Evolutionary conservation across 768 basidiomycete genomes (phyloP), one percentile per base, ranked within the genome.

Genomic region (Hypholoma fasciculare): DNA sequence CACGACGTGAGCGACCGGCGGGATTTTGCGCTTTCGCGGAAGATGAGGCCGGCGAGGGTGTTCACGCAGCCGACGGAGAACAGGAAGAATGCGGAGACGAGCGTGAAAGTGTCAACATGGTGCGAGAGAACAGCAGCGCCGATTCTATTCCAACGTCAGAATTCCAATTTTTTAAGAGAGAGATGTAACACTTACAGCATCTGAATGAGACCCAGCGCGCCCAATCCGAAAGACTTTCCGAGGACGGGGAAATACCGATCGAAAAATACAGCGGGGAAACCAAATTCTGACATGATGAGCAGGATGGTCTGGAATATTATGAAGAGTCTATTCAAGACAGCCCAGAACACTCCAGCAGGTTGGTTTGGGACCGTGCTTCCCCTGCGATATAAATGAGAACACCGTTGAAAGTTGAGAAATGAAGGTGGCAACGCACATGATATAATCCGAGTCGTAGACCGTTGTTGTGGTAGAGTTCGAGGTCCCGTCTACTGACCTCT

Each of bases 21-120:
- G 17, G 72, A 59, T 63, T 86, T 88, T 57, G 83, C 85, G 1
- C 76, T 78, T 63, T 81, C 78, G 55, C 86, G 84, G 80, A 86
- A 90, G 69, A 89, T 81, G 63, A 92, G 81, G 42, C 89, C 89
- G 60, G 87, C 78, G 58, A 94, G 71, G 63, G 94, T 86, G 76
- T 96, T 94, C 55, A 96, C 73, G 72, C 92, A 94, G n/a, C 94
- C 94, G 57, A 96, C 67, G 52, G 92, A 82, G 77, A 96, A 96
- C 60, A 96, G 83, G 78, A 96, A 88, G 80, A 96, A 96, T 48
- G 90, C 93, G 4, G 93, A 81, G 61, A 94, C 94, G 68, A 96
- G 90, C 19, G 93, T 86, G 77, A 96, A 96, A 59, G 84, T 86
- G 65, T 93, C 87, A 58, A 94, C 92, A 71, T 87, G 82, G 76